These are phyloP conservation scores for Metroxylon sagu DNA, from an alignment of 176 grass and related monocot genomes.

Conservation along the genomic window DNA sequence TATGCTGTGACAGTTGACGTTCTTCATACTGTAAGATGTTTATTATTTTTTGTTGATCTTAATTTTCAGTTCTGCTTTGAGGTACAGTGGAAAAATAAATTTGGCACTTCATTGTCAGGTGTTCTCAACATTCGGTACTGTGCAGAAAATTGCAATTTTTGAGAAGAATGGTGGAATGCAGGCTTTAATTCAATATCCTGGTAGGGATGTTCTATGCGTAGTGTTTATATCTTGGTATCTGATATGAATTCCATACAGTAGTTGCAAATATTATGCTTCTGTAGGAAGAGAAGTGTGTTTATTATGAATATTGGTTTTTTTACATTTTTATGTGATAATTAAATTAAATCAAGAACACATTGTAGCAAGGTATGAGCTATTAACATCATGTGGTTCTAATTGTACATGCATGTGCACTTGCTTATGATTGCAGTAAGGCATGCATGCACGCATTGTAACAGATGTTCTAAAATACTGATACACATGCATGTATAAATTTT, in stretches of 20 bases:
- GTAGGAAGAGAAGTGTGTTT: no score
- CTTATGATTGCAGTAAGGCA: no score
- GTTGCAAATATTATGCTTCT: not conserved
- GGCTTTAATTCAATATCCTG: slow-evolving; percentile 91
- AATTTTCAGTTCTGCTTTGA: not conserved
- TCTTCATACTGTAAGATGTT: slow-evolving; percentile 74
- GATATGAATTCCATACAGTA: not conserved
- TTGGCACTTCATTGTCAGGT: slow-evolving; percentile 49
- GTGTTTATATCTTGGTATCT: slow-evolving; percentile 14
- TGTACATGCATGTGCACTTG: no score
- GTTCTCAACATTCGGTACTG: slow-evolving; percentile 75
- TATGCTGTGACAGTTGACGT: slow-evolving; percentile 88
- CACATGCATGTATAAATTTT: no score
- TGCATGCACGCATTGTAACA: no score
- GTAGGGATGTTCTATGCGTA: slow-evolving; percentile 27
- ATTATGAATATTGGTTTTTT: no score
- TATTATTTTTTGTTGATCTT: not conserved
- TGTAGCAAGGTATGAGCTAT: no score
- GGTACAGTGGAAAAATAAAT: not conserved
- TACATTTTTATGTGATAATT: no score
- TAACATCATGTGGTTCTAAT: no score
- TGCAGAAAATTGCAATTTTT: slow-evolving; percentile 98
- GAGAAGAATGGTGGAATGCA: slow-evolving; percentile 89
- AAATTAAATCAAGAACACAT: no score
- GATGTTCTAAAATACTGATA: no score